A percentile compares a stretch with the other conserved stretches of the same genome.
phyloP scores from a whole-genome alignment of 2,329 filamentous ascomycete species.

The Blumeria hordei region DNA sequence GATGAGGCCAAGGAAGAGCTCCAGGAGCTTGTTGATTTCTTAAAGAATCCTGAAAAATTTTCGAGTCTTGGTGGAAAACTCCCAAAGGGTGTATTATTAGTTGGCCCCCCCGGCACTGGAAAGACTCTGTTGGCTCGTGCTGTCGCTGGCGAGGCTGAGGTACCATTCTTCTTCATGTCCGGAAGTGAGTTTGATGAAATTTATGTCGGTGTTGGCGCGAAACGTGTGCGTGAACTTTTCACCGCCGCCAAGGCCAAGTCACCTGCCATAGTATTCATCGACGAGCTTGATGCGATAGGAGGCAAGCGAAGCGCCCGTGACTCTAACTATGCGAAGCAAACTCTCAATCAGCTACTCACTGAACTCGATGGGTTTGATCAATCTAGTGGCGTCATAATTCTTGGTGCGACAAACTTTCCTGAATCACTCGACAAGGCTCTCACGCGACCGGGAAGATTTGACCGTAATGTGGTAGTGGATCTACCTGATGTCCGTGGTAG shows the following conservation, averaged over 20 bases:
- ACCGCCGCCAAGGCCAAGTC: slow-evolving; percentile 60
- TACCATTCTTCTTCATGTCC: slow-evolving; percentile 99
- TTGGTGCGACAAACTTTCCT: slow-evolving; percentile 90
- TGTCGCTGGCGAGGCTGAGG: slow-evolving; percentile 86
- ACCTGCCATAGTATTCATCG: slow-evolving; percentile 85
- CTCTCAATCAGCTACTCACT: slow-evolving; percentile 85
- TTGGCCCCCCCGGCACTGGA: slow-evolving; percentile 88
- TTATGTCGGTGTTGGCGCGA: slow-evolving; percentile 89
- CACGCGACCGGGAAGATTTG: slow-evolving; percentile 82
- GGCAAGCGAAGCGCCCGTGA: slow-evolving; percentile 83
- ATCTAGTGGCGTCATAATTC: slow-evolving; percentile 80
- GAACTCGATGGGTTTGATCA: slow-evolving; percentile 95
- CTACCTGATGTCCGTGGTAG: slow-evolving; percentile 85
- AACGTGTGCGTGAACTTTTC: slow-evolving; percentile 90
- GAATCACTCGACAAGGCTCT: slow-evolving; percentile 85
- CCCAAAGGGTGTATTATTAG: slow-evolving; percentile 84
- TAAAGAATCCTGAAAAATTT: slow-evolving; percentile 83
- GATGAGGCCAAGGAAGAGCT: slow-evolving; percentile 97
- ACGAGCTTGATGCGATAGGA: slow-evolving; percentile 83
- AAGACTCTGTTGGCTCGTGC: slow-evolving; percentile 90
- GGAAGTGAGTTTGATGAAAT: slow-evolving; percentile 97
- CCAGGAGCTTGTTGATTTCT: slow-evolving; percentile 86
- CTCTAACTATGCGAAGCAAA: slow-evolving; percentile 89
- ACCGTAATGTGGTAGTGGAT: slow-evolving; percentile 71
- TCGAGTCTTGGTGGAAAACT: slow-evolving; percentile 86